These are phyloP conservation scores for Mallotus japonicus DNA, from an alignment of 441 rosid species.

Conservation along the genomic window DNA sequence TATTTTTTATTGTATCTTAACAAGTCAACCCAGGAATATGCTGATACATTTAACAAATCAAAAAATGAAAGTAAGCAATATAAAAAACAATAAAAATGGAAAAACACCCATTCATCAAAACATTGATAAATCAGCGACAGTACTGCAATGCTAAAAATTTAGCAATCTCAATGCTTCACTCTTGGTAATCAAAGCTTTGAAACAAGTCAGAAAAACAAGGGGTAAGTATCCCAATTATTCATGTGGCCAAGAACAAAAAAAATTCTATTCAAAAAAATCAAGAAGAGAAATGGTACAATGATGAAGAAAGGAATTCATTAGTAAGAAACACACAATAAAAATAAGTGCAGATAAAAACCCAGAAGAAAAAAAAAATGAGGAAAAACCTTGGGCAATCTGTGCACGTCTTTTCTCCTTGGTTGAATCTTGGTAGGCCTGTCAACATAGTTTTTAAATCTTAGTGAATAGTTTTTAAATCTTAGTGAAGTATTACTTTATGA, in stretches of 20 bases:
- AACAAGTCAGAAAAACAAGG: background rate
- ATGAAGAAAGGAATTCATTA: background rate
- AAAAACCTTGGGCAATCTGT: slow-evolving; percentile 94
- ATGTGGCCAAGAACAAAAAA: background rate
- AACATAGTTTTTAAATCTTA: background rate
- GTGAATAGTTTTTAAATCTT: background rate
- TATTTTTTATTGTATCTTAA: background rate
- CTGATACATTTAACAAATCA: background rate
- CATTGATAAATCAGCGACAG: slow-evolving; percentile 4
- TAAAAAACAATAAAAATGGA: background rate
- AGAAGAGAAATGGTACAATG: background rate
- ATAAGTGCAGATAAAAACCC: background rate
- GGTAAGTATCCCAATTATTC: background rate
- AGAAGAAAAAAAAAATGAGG: slow-evolving; percentile 9
- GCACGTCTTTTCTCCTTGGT: slow-evolving; percentile 96
- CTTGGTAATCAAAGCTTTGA: background rate
- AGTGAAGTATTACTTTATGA: background rate
- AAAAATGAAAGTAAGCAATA: background rate
- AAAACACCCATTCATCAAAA: background rate
- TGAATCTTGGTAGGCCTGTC: slow-evolving; percentile 90
- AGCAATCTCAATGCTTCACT: slow-evolving; percentile 1
- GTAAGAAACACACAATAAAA: slow-evolving; percentile 2
- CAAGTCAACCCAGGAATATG: background rate
- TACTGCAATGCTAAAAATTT: background rate
- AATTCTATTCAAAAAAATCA: slow-evolving; percentile 5